These are phyloP conservation scores for Secale cereale DNA, from an alignment of 176 grass and related monocot genomes.

Conservation along the genomic window DNA sequence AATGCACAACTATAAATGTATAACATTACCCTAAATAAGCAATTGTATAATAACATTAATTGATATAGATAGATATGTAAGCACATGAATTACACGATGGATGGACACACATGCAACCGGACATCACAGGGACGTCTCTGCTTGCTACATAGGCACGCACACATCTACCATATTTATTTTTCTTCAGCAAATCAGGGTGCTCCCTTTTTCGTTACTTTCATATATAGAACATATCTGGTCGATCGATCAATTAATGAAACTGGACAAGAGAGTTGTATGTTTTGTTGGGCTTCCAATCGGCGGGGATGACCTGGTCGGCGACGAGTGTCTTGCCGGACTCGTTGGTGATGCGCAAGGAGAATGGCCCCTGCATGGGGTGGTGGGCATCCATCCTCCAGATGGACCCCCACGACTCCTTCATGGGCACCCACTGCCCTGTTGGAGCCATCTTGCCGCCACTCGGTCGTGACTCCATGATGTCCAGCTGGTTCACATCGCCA, in stretches of 20 bases:
- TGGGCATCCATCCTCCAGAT: conserved; percentile 55
- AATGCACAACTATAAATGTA: no score
- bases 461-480: conserved; percentile 39
- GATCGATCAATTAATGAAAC: not conserved
- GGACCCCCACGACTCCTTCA: conserved; percentile 55
- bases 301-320: not conserved
- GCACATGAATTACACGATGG: no score
- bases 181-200: no score
- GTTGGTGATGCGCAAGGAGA: conserved; percentile 59
- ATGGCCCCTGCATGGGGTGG: conserved; percentile 38
- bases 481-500: conserved; percentile 40
- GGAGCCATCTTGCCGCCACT: not conserved
- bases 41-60: no score
- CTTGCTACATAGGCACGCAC: no score
- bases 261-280: conserved; percentile 49
- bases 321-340: conserved; percentile 7
- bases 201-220: no score
- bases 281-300: conserved; percentile 43
- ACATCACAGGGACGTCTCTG: conserved; percentile 36
- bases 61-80: no score
- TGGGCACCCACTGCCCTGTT: conserved; percentile 34
- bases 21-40: no score
- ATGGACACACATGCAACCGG: not conserved
- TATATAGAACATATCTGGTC: no score
- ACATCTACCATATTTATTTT: no score